A percentile compares a stretch with the other conserved stretches of the same genome.
Conservation (phyloP, 31 red algal species). For the Porphyra umbilicalis region DNA sequence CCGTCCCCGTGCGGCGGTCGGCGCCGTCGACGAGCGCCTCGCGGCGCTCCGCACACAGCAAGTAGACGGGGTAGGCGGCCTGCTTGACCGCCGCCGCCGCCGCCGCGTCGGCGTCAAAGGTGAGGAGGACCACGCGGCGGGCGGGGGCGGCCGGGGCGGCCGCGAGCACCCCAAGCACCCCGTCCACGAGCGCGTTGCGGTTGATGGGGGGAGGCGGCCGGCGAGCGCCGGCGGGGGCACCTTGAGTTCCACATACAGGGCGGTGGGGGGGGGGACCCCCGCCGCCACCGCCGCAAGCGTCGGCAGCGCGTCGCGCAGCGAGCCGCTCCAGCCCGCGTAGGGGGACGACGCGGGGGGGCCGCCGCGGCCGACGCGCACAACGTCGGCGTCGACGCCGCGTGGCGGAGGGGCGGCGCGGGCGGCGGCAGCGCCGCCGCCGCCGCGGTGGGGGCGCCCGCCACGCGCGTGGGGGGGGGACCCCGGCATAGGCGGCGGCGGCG, state of each 20-base stretch:
- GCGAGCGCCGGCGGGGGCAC: not conserved
- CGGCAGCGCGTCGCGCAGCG: not conserved
- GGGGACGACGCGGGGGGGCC: not conserved
- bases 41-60: not conserved
- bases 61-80: not conserved
- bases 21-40: not conserved
- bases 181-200: not conserved
- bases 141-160: not conserved
- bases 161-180: not conserved
- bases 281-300: not conserved
- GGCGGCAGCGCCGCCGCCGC: too few relatives aligned
- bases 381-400: not conserved
- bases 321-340: not conserved
- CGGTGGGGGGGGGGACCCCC: not conserved
- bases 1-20: not conserved
- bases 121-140: not conserved
- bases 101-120: not conserved
- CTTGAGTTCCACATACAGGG: not conserved
- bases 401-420: not conserved
- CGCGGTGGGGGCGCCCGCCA: not conserved
- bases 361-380: not conserved
- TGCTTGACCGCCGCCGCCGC: not conserved
- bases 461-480: not conserved
- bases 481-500: not conserved
- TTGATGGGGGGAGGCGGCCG: not conserved